Conservation (phyloP, 2,329 filamentous ascomycete genomes). For the Phaeosphaeria sp. region DNA sequence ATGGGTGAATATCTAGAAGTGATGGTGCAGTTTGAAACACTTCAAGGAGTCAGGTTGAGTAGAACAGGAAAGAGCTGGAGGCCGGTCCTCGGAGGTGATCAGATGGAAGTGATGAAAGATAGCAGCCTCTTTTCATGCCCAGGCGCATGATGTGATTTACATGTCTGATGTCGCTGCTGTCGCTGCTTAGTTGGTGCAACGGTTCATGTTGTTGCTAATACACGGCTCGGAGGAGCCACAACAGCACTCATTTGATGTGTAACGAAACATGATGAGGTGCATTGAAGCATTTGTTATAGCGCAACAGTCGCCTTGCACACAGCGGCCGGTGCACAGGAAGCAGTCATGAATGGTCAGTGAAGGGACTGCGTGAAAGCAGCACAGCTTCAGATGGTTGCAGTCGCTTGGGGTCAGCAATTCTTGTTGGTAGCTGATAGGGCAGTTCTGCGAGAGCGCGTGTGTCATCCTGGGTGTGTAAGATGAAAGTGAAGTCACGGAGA, state of each 20-base stretch:
- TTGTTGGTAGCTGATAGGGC: too few species aligned
- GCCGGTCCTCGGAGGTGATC: neutral
- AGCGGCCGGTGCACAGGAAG: neutral
- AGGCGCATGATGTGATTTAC: neutral
- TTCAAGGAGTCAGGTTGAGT: neutral
- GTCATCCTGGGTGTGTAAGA: too few species aligned
- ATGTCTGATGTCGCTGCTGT: neutral
- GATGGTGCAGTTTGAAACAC: neutral
- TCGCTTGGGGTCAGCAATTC: neutral
- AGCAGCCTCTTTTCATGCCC: neutral
- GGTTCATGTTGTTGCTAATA: neutral
- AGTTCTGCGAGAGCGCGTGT: neutral
- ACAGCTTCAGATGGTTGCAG: neutral
- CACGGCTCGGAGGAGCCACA: neutral
- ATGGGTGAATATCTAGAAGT: neutral
- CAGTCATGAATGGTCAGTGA: neutral
- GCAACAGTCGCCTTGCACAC: neutral
- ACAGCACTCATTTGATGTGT: neutral
- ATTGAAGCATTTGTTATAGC: neutral
- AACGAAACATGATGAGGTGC: too few species aligned
- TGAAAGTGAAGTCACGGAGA: too few species aligned
- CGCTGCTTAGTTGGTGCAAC: neutral
- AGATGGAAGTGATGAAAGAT: neutral
- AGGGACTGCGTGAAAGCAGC: neutral
- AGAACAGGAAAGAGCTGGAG: neutral